Percentiles rank a stretch among this genome's conserved stretches.
phyloP scores from a whole-genome alignment of 78 protist genomes.

The Emiliania huxleyi region DNA sequence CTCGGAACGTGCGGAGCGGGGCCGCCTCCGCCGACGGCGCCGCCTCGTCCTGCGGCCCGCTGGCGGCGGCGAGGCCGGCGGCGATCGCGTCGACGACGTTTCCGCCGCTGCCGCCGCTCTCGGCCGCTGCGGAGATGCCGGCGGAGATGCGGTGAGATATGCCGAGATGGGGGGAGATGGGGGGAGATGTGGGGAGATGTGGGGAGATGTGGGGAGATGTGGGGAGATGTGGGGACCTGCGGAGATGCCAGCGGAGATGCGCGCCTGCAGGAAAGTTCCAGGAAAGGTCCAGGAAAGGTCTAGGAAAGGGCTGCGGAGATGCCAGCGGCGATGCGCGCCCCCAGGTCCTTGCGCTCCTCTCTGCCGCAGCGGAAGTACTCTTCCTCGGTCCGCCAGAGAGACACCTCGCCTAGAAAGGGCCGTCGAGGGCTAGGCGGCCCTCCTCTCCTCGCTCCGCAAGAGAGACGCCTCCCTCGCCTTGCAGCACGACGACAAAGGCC shows the following conservation, averaged over 20 bases:
- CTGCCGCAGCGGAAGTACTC: neutral
- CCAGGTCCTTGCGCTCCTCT: neutral
- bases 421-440: no score
- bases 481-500: no score
- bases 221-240: no score
- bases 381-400: neutral
- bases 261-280: no score
- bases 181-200: no score
- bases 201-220: no score
- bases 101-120: neutral
- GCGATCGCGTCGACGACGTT: neutral
- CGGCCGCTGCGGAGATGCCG: neutral
- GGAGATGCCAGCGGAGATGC: no score
- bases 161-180: no score
- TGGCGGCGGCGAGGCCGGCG: neutral
- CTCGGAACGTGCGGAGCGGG: neutral
- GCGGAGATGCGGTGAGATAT: no score
- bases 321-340: neutral
- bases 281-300: no score
- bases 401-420: no score
- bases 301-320: neutral
- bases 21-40: neutral
- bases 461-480: neutral
- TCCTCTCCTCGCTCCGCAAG: neutral
- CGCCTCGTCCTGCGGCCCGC: neutral